These are phyloP conservation scores for Phalaenopsis hybrid DNA, from an alignment of 116 monocot genomes.

Conservation along the genomic window DNA sequence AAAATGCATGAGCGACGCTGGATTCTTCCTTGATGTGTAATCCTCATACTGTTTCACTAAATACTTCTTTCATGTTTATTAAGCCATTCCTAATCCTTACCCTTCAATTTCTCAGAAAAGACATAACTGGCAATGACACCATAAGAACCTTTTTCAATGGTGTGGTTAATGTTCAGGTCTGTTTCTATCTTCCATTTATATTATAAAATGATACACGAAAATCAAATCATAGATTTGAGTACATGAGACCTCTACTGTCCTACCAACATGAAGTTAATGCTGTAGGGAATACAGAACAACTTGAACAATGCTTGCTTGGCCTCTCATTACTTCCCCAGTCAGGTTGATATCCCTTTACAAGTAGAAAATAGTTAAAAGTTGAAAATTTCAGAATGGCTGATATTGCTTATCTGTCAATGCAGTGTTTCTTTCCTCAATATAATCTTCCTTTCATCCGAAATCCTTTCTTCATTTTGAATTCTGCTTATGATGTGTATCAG, in stretches of 20 bases:
- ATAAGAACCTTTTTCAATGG: conserved; percentile 39
- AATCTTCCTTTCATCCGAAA: conserved; percentile 43
- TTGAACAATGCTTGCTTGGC: conserved; percentile 37
- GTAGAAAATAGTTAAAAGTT: background rate
- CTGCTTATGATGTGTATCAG: conserved; percentile 88
- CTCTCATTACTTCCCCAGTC: conserved; percentile 18
- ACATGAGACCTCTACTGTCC: background rate
- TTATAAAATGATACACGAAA: background rate
- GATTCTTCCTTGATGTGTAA: conserved; percentile 93
- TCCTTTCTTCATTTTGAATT: conserved; percentile 88
- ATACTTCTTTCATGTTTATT: background rate
- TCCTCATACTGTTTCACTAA: background rate
- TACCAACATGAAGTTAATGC: background rate
- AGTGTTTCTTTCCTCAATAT: conserved; percentile 95
- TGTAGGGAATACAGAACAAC: conserved; percentile 46
- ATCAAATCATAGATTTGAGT: background rate
- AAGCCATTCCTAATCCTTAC: background rate
- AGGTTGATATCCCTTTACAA: conserved; percentile 22
- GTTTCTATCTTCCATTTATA: conserved; percentile 2
- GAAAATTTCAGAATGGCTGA: background rate
- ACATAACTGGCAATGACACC: conserved; percentile 49
- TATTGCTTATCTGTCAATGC: conserved; percentile 6
- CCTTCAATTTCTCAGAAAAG: conserved; percentile 38
- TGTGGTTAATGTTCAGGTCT: conserved; percentile 54
- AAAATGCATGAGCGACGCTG: conserved; percentile 91